Evolutionary conservation across 306 rosid genomes (phyloP), one percentile per base, ranked within the genome.

Genomic region (Glycine soja): DNA sequence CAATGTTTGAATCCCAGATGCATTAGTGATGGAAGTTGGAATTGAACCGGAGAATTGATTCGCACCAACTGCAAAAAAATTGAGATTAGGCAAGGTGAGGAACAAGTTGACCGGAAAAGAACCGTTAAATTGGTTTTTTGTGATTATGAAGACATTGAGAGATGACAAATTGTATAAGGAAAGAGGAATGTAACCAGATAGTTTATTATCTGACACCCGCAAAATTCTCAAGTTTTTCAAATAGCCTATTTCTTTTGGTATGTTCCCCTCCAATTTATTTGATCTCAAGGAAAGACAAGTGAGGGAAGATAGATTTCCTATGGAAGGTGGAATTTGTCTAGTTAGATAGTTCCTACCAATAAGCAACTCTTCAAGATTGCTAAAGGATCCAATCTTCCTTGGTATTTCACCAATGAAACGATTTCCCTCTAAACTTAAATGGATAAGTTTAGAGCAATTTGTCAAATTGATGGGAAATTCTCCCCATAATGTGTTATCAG

Each of bases 21-120:
- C 76, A 30, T 57, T 70, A 5, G 6, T 11, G 6, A 79, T 45
- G 77, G 71, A 82, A 16, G 46, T 3, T 4, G 86, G 93, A 45
- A 90, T 86, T n/a, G 38, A 7, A 7, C 89, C 88, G 0, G 82
- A 84, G 59, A 90, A 51, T 66, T 66, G 5, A 53, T 88, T 82
- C 4, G 5, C 66, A 52, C 16, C 18, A 2, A 88, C 8, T 42
- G 9, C 10, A 0, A 0, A 0, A 38, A 10, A 6, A 7, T 16
- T 9, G 65, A 88, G 81, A 54, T 80, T 70, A 4, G 90, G 70
- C 19, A 70, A 30, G 80, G 61, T 76, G 48, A 47, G 53, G 72
- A 76, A 76, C 63, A 76, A 57, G 18, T 47, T 16, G 12, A 74
- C 8, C 2, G 89, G 89, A 50, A 87, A 78, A 72, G 77, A 83